Evolutionary conservation across 345 rosid genomes (phyloP).

Genomic region (Murraya paniculata): DNA sequence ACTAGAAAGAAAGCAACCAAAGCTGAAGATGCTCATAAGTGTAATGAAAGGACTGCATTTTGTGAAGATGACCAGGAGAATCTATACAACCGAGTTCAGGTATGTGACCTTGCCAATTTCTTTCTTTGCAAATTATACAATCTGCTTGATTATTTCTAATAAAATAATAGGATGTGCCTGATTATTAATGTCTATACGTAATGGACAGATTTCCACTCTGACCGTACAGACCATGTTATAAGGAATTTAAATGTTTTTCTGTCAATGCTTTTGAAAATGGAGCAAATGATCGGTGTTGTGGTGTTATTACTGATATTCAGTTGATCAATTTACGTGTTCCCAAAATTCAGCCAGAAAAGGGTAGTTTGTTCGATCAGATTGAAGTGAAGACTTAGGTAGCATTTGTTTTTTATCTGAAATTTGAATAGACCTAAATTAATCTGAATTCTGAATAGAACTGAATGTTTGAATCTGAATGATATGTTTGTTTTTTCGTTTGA

Average conservation of each 20-base stretch:
- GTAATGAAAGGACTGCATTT: conserved; percentile 56
- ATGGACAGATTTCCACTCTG: background rate
- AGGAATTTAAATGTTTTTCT: background rate
- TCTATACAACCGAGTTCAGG: conserved; percentile 94
- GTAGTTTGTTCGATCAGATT: background rate
- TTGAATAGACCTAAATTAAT: no score
- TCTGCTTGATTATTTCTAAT: background rate
- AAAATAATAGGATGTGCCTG: background rate
- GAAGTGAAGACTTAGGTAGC: background rate
- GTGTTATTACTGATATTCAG: background rate
- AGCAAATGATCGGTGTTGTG: background rate
- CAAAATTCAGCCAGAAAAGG: background rate
- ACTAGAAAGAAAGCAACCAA: conserved; percentile 43
- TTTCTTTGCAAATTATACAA: background rate
- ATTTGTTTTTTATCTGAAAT: no score
- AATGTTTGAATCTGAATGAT: no score
- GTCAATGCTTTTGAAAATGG: background rate
- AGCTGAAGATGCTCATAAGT: conserved; percentile 29
- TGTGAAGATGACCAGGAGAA: conserved; percentile 96
- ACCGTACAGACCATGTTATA: no score
- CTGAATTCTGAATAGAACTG: no score
- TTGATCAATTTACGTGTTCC: background rate
- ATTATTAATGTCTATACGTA: background rate
- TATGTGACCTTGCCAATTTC: conserved; percentile 23
- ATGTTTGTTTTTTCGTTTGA: no score